Evolutionary conservation across 345 rosid genomes (phyloP).

Genomic region (Rubroshorea leprosula): DNA sequence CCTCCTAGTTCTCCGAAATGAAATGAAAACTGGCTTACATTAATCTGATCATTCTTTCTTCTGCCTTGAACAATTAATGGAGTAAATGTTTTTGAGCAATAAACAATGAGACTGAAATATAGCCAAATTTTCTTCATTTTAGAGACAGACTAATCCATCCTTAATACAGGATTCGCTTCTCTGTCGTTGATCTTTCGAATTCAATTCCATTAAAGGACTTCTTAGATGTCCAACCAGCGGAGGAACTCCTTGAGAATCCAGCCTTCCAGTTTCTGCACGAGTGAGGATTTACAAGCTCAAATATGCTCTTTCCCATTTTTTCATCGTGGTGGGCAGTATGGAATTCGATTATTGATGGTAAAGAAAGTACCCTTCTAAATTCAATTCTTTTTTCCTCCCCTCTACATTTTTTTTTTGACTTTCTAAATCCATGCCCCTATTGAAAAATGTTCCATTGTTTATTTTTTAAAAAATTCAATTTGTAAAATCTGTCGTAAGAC

Average conservation of each 20-base stretch:
- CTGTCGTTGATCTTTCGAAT: constrained; percentile 78
- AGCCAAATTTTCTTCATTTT: not conserved
- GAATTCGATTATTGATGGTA: constrained; percentile 7
- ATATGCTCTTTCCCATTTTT: constrained; percentile 11
- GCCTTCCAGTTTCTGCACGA: constrained; percentile 82
- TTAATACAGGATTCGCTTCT: constrained; percentile 83
- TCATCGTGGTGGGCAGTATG: constrained; percentile 16
- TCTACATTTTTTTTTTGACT: not conserved
- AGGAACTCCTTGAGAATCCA: constrained; percentile 68
- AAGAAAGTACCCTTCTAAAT: constrained; percentile 29
- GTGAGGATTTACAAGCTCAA: constrained; percentile 34
- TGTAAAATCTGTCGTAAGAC: constrained; percentile 32
- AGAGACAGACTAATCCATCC: constrained; percentile 11
- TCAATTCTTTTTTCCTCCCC: constrained; percentile 17
- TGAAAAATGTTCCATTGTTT: constrained; percentile 35
- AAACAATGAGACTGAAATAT: not conserved
- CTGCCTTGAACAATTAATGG: too few species aligned
- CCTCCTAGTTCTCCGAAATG: too few species aligned
- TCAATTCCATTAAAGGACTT: constrained; percentile 85
- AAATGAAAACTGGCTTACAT: too few species aligned
- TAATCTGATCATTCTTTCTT: too few species aligned
- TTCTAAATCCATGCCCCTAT: constrained; percentile 17
- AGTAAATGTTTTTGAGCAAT: not conserved
- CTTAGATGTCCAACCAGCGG: constrained; percentile 64
- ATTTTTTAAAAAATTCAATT: constrained; percentile 22